Evolutionary conservation across 129 eudicot species (phyloP), one percentile per base, ranked within the genome.

Genomic region (Lactuca sativa): DNA sequence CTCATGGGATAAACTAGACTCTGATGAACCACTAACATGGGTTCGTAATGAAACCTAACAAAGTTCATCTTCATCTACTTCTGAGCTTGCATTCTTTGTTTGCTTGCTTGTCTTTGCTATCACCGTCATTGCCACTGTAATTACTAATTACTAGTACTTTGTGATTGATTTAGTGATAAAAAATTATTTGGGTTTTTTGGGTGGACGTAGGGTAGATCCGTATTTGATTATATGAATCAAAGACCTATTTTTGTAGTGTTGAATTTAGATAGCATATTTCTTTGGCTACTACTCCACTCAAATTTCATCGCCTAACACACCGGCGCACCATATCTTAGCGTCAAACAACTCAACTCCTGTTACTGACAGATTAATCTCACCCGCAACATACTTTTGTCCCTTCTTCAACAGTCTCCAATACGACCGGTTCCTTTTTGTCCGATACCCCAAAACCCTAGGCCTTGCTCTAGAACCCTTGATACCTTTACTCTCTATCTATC

Each of bases 331-430:
- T 78, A 57, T 73, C 59, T 68, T 84, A 18, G 79, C 81, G 51
- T 82, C 96, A 2, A 59, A 73, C 88, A 73, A 78, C 62, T 68
- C 97, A 0, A 88, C 86, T 9, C 97, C 97, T 0, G 87, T 87
- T 71, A 53, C 82, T 10, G 96, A 91, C 85, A 90, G 97, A 32
- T 59, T 91, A 11, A 84, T 91, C 72, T 88, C 97, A 49, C 83
- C 97, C 78, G 90, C 80, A 3, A 80, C 90, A 0, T 91, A 91
- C 97, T 83, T 84, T 51, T 83, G 88, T 73, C 97, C 97, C 5
- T 78, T 92, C 80, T 74, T 92, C 88, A 89, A 92, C 82, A 92
- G 96, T 77, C 90, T 89, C 40, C 90, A 85, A 9, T 89, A 89
- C 84, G 96, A 95, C 67, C 84, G 95, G 1, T 89, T 82, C 85